phyloP scores from a whole-genome alignment of 1,284 basidiomycete species.

The Cystobasidium slooffiae region DNA sequence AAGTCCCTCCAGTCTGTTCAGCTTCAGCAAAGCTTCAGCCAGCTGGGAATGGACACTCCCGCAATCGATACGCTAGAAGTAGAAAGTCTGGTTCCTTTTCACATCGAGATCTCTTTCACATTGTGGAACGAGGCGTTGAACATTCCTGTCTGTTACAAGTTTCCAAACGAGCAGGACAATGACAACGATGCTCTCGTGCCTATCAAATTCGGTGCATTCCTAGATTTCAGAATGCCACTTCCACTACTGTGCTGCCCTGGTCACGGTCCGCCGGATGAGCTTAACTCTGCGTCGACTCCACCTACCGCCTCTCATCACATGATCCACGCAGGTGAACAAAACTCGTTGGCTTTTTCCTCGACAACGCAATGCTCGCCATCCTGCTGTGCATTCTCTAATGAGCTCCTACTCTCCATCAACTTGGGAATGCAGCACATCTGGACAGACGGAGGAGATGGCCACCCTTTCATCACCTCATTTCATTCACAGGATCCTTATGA shows the following conservation, averaged over 20 bases:
- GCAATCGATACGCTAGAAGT: neutral
- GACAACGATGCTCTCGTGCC: neutral
- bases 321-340: too few species aligned
- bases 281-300: too few species aligned
- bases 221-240: neutral
- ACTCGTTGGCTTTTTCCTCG: too few species aligned
- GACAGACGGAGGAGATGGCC: neutral
- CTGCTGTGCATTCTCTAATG: constrained; percentile 3
- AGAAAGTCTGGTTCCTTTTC: neutral
- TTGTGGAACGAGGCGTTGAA: constrained; percentile 1
- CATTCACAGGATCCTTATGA: too few species aligned
- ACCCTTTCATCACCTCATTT: neutral
- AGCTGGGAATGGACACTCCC: neutral
- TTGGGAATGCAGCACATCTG: neutral
- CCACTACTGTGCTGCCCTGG: neutral
- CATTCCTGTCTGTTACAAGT: neutral
- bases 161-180: neutral
- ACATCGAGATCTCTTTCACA: neutral
- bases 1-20: too few species aligned
- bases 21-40: too few species aligned
- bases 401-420: neutral
- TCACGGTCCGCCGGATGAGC: too few species aligned
- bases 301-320: too few species aligned
- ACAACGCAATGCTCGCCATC: neutral
- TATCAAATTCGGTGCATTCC: neutral